phyloP scores from a whole-genome alignment of 164 flowering plant species.

The Tinospora cordifolia region DNA sequence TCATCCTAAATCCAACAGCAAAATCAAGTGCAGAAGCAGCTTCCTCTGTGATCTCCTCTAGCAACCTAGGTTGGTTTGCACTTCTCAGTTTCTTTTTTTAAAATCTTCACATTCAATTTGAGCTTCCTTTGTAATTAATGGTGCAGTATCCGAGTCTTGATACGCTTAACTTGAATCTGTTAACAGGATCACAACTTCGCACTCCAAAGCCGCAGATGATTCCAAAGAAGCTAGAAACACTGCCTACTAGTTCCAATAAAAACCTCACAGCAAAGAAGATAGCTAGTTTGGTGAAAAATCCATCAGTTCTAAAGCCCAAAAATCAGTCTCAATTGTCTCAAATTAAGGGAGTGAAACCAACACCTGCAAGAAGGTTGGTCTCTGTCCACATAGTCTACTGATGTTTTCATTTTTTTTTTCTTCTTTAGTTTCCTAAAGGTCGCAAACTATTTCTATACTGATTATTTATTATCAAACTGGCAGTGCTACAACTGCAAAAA shows the following conservation, averaged over 20 bases:
- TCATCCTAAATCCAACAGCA: slow-evolving; percentile 2
- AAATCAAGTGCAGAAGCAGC: slow-evolving; percentile 9
- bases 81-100: neutral
- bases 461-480: neutral
- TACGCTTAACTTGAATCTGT: neutral
- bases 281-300: slow-evolving; percentile 45
- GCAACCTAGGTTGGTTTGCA: slow-evolving; percentile 8
- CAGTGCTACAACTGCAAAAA: slow-evolving; percentile 39
- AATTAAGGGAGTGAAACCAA: slow-evolving; percentile 32
- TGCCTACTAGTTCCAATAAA: slow-evolving; percentile 28
- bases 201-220: slow-evolving; percentile 47
- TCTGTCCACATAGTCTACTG: neutral
- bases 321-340: slow-evolving; percentile 35
- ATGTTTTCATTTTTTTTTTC: neutral
- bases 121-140: neutral
- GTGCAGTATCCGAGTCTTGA: no score
- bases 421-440: neutral
- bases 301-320: slow-evolving; percentile 48
- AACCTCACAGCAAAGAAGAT: slow-evolving; percentile 45
- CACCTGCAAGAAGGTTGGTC: slow-evolving; percentile 37
- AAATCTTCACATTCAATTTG: neutral
- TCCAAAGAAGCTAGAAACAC: slow-evolving; percentile 18
- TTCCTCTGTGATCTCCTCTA: slow-evolving; percentile 5
- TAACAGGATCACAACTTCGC: slow-evolving; percentile 32
- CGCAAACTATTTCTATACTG: neutral